Conservation (phyloP, 2,329 filamentous ascomycete species). For the Epicoccum sorghinum region DNA sequence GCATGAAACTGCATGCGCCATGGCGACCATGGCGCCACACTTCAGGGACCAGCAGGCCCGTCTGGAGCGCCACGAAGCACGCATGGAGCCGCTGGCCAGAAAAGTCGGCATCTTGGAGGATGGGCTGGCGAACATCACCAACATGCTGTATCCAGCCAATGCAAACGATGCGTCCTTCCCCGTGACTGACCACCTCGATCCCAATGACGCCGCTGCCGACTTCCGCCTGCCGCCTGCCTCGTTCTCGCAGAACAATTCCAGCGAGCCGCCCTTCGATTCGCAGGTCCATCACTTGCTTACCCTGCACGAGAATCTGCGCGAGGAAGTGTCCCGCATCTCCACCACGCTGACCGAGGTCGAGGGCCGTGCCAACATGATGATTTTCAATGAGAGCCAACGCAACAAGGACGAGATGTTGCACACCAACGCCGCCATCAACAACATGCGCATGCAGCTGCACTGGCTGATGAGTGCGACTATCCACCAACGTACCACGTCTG, state of each 20-base stretch:
- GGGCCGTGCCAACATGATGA: constrained; percentile 65
- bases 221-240: constrained; percentile 44
- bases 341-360: constrained; percentile 64
- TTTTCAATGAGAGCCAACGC: constrained; percentile 67
- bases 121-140: constrained; percentile 52
- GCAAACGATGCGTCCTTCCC: constrained; percentile 39
- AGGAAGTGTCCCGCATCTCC: constrained; percentile 62
- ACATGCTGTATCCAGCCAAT: constrained; percentile 48
- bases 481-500: constrained; percentile 47
- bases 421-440: constrained; percentile 64
- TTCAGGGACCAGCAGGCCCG: constrained; percentile 51
- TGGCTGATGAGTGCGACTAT: constrained; percentile 66
- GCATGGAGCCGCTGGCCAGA: constrained; percentile 50
- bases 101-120: constrained; percentile 54
- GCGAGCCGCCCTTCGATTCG: constrained; percentile 51
- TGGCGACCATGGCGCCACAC: constrained; percentile 55
- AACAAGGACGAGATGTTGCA: constrained; percentile 68
- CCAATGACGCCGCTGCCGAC: constrained; percentile 40
- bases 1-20: constrained; percentile 52
- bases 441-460: constrained; percentile 65
- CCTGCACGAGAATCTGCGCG: constrained; percentile 65
- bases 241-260: constrained; percentile 39
- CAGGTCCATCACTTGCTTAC: constrained; percentile 64
- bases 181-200: constrained; percentile 42
- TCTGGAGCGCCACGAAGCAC: constrained; percentile 52